phyloP scores from a whole-genome alignment of 2,329 filamentous ascomycete species.

The Apiospora rasikravindrae region DNA sequence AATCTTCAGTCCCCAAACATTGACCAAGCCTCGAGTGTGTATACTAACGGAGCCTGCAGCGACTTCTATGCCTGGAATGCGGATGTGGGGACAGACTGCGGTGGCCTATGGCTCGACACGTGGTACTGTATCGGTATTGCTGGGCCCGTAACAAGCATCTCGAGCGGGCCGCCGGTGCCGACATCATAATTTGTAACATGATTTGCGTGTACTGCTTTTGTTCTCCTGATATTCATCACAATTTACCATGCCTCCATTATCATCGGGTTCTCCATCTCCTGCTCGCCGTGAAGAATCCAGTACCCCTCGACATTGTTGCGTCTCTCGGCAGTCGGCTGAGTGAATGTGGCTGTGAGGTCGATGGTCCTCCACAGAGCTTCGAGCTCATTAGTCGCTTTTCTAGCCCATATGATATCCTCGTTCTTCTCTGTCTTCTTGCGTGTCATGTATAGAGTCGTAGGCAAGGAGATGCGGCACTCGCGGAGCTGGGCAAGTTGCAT shows the following conservation, averaged over 20 bases:
- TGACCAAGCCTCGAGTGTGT: background rate
- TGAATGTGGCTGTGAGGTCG: background rate
- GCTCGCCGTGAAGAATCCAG: background rate
- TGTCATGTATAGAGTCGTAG: constrained; percentile 20
- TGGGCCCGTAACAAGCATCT: background rate
- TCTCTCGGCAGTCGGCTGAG: background rate
- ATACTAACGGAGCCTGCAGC: background rate
- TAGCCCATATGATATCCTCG: constrained; percentile 19
- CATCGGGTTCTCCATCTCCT: background rate
- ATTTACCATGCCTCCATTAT: background rate
- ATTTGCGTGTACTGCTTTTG: background rate
- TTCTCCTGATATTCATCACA: background rate
- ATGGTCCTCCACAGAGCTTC: constrained; percentile 12
- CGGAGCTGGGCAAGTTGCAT: background rate
- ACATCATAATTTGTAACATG: background rate
- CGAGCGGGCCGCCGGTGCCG: background rate
- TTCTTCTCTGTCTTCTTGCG: constrained; percentile 21
- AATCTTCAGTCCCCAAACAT: background rate
- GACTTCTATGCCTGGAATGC: constrained; percentile 15
- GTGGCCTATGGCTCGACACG: background rate
- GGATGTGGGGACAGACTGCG: background rate
- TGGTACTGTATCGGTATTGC: background rate
- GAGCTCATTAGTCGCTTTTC: background rate
- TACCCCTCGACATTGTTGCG: background rate
- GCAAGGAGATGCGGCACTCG: constrained; percentile 23